A percentile compares a stretch with the other conserved stretches of the same genome.
These are phyloP conservation scores for Oryza nivara DNA, from an alignment of 176 grass and related monocot genomes.

Conservation along the genomic window DNA sequence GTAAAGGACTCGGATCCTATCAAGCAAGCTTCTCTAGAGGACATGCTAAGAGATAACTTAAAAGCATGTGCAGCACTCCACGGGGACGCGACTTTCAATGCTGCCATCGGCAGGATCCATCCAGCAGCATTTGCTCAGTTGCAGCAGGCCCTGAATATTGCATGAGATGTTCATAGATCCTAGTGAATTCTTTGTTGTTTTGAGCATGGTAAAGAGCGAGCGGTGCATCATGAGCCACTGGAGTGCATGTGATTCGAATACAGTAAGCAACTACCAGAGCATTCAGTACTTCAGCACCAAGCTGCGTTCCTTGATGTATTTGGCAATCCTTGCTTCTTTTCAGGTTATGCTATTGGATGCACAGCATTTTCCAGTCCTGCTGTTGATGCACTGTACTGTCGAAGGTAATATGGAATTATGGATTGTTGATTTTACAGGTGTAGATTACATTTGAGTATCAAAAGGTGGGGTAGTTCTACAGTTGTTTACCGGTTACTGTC, in stretches of 20 bases:
- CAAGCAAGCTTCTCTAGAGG: constrained; percentile 81
- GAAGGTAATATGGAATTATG: neutral
- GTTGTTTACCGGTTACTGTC: neutral
- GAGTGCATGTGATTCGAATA: constrained; percentile 28
- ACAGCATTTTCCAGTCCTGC: neutral
- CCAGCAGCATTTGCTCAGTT: constrained; percentile 94
- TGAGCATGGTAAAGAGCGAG: constrained; percentile 3
- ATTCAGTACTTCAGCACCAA: neutral
- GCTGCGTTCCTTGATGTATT: neutral
- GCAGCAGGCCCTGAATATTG: constrained; percentile 87
- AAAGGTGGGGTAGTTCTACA: constrained; percentile 23
- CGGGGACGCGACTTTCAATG: constrained; percentile 84
- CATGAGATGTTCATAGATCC: constrained; percentile 56
- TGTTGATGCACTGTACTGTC: constrained; percentile 9
- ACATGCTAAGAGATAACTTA: constrained; percentile 82
- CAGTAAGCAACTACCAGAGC: constrained; percentile 35
- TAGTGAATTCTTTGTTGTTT: constrained; percentile 39
- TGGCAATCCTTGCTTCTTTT: constrained; percentile 29
- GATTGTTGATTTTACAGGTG: constrained; percentile 26
- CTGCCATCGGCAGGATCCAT: constrained; percentile 87
- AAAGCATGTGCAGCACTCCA: constrained; percentile 88
- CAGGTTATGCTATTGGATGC: constrained; percentile 44
- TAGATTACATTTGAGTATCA: constrained; percentile 26
- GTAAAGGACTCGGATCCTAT: constrained; percentile 79
- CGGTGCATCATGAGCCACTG: constrained; percentile 17